A percentile compares a stretch with the other conserved stretches of the same genome.
Evolutionary conservation across 768 basidiomycete species (phyloP).

Genomic region (Cyclocybe aegerita): DNA sequence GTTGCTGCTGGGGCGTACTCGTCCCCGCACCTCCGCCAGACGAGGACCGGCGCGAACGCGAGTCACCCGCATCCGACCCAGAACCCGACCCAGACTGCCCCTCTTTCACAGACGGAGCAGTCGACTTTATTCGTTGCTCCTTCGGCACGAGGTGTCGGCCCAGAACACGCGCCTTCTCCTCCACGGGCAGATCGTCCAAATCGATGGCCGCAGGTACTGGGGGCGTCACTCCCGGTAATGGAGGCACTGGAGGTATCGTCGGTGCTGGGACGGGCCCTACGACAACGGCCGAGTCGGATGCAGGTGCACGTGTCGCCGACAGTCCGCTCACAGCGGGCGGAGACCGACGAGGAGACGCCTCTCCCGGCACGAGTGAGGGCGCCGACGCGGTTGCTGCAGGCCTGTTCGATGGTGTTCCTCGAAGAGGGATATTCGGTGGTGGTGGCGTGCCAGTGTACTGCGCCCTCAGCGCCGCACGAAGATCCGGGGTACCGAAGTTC

Average conservation of each 20-base stretch:
- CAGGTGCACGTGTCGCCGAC: constrained; percentile 17
- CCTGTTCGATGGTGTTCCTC: constrained; percentile 22
- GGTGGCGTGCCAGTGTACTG: constrained; percentile 61
- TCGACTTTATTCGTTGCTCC: constrained; percentile 51
- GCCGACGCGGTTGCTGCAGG: constrained; percentile 15
- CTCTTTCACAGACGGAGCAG: constrained; percentile 26
- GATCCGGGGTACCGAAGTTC: constrained; percentile 60
- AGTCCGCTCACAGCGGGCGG: constrained; percentile 16
- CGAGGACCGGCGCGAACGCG: constrained; percentile 24
- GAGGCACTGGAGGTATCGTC: background rate
- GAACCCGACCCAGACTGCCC: constrained; percentile 25
- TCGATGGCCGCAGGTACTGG: constrained; percentile 18
- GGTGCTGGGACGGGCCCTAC: background rate
- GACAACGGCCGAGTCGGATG: constrained; percentile 24
- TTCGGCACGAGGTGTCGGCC: constrained; percentile 78
- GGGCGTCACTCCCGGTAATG: too few species aligned
- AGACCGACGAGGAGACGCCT: constrained; percentile 11
- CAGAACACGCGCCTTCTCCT: constrained; percentile 82
- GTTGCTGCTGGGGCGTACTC: background rate
- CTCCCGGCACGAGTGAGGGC: constrained; percentile 4
- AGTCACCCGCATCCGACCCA: constrained; percentile 2
- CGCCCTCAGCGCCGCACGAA: constrained; percentile 57
- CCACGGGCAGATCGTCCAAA: constrained; percentile 68
- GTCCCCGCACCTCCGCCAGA: constrained; percentile 2
- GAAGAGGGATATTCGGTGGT: constrained; percentile 54